These are phyloP conservation scores for Trichoderma arundinaceum DNA, from an alignment of 2,329 filamentous ascomycete species.

Conservation along the genomic window DNA sequence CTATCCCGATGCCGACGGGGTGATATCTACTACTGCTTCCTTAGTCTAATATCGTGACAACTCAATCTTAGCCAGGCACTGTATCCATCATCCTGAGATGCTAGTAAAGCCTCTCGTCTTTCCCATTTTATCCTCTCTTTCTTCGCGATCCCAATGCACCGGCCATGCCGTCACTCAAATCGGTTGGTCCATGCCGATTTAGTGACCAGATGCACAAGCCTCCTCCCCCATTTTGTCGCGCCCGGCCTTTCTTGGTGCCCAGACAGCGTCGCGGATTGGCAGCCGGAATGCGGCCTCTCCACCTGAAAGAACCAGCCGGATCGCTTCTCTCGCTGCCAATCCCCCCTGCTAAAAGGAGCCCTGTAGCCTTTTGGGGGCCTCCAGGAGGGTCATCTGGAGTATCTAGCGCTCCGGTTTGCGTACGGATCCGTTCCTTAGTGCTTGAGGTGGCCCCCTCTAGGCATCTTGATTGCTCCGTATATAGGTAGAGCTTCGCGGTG, in stretches of 20 bases:
- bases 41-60: background rate
- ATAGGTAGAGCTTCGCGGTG: conserved; percentile 25
- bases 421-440: conserved; percentile 22
- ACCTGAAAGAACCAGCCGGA: conserved; percentile 14
- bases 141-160: background rate
- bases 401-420: conserved; percentile 14
- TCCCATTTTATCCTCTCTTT: background rate
- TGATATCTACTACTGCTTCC: background rate
- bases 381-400: conserved; percentile 18
- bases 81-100: background rate
- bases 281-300: conserved; percentile 19
- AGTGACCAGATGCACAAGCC: conserved; percentile 18
- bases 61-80: background rate
- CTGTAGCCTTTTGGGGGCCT: conserved; percentile 10
- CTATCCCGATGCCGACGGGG: background rate
- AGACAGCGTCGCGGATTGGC: conserved; percentile 25
- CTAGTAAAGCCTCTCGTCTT: background rate
- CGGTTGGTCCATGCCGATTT: conserved; percentile 29
- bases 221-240: conserved; percentile 9
- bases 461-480: conserved; percentile 20
- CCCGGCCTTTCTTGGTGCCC: conserved; percentile 4
- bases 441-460: conserved; percentile 13
- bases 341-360: conserved; percentile 12
- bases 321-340: conserved; percentile 15
- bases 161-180: conserved; percentile 27